Conservation (phyloP, 176 grass and related monocot species). For the Dendrocalamus sinicus region DNA sequence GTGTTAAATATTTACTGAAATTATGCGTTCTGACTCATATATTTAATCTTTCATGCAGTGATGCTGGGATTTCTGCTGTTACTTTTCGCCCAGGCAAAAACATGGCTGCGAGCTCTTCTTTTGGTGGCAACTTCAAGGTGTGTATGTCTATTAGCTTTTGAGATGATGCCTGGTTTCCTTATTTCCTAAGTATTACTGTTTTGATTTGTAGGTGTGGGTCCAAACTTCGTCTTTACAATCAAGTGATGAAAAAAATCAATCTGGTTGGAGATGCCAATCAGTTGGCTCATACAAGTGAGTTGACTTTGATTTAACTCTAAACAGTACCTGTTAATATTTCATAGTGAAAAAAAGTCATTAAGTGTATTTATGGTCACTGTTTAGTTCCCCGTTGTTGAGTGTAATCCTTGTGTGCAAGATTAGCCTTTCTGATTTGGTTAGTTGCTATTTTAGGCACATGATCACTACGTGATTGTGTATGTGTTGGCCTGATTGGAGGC, state of each 20-base stretch:
- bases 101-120: conserved; percentile 84
- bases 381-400: not conserved
- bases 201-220: conserved; percentile 71
- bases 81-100: conserved; percentile 73
- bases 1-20: conserved; percentile 14
- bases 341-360: not conserved
- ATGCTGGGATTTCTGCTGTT: conserved; percentile 75
- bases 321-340: conserved; percentile 16
- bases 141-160: conserved; percentile 24
- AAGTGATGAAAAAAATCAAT: conserved; percentile 52
- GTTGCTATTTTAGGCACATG: too few relatives aligned
- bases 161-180: conserved; percentile 36
- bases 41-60: conserved; percentile 57
- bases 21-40: conserved; percentile 10
- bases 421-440: too few relatives aligned
- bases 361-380: not conserved
- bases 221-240: conserved; percentile 45
- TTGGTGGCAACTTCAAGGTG: conserved; percentile 94
- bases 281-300: conserved; percentile 97
- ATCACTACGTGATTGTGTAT: too few relatives aligned
- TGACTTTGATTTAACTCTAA: conserved; percentile 23
- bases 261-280: conserved; percentile 98
- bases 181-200: conserved; percentile 26
- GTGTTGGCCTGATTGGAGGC: too few relatives aligned
- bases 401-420: too few relatives aligned